Evolutionary conservation across 2,329 filamentous ascomycete genomes (phyloP), one percentile per base, ranked within the genome.

Genomic region (Talaromyces sp.): DNA sequence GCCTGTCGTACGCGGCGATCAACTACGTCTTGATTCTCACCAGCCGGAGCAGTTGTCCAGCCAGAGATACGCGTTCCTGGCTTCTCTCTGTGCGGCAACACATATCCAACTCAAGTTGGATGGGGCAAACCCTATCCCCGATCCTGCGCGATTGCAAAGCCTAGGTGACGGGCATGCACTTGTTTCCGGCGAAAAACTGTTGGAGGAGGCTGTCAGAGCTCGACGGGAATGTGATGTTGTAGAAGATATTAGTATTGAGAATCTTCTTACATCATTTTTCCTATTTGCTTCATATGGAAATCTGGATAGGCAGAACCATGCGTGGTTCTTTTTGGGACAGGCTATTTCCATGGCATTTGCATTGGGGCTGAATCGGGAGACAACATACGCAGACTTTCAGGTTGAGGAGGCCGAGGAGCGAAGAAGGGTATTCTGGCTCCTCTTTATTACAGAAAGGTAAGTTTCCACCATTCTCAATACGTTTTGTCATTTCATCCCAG

Each of bases 251-350:
- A 72, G 65, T 17, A 58, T 76, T 19, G 70, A 72, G 40, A 70
- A 65, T 8, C 66, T 77, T 10, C 84, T 86, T 53, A 90, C 87
- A n/a, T 91, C 87, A 49, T 91, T 89, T 71, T 91, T 93, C 69
- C 70, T 93, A 22, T 91, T 90, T 63, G 87, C 83, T 33, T 87
- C 86, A 52, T 84, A 87, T 68, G 87, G 88, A 55, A 86, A 84
- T 33, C 75, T 90, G 42, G 87, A 91, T 57, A 79, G 86, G 68
- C 87, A 91, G 68, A 85, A 88, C 57, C 86, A 86, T 69, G 89
- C 88, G 1, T 93, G 89, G 89, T 91, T 86, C 66, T 85, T 90
- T 67, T 76, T 93, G 9, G 85, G 89, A 22, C 89, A 94, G 71
- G 87, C 88, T 5, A 87, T 85, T 1, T 91, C 89, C 5, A 78